Evolutionary conservation across 163 green algal genomes (phyloP), one percentile per base, ranked within the genome.

Genomic region (Volvox carteri): DNA sequence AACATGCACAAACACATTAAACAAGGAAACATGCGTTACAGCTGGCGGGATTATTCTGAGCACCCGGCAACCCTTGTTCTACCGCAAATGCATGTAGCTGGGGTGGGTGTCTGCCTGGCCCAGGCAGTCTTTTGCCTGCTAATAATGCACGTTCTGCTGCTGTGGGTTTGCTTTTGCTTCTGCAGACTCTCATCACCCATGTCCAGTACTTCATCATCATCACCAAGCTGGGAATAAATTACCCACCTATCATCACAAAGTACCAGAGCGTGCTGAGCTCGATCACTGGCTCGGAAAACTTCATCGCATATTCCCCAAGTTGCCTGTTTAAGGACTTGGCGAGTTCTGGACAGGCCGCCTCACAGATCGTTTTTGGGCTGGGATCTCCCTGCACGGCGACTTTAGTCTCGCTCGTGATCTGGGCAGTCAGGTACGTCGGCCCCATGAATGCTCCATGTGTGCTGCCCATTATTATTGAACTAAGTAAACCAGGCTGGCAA

Each of bases 201-300:
- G 35, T 79, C n/a, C 80, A 87, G 46, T 79, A 87, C 65, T 78
- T 87, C 30, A 70, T 87, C 33, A 87, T 87, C 46, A 70, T 87
- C 11, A 78, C 65, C 30, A 73, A 73, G 4, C 46, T 87, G 28
- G 42, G 75, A 44, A 79, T 87, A 30, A 11, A 68, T 30, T 87
- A 87, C 62, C 80, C 80, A n/a, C 14, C 44, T 1, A 50, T 35
- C 60, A 77, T 86, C 62, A 78, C 41, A 41, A 67, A 67, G 28
- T 86, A 39, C 58, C 44, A 70, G n/a, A 62, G 42, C 1, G 41
- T 78, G 5, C 44, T 77, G 2, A 65, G n/a, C 62, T 18, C 44
- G 19, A 5, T 86, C 41, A 78, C 62, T 7, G n/a, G 60, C 11
- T 39, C 62, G 5, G 79, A 78, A 19, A 78, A 86, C 37, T 86